Conservation (phyloP, 805 yeast species). For the Saccharomycopsis lassenensis region DNA sequence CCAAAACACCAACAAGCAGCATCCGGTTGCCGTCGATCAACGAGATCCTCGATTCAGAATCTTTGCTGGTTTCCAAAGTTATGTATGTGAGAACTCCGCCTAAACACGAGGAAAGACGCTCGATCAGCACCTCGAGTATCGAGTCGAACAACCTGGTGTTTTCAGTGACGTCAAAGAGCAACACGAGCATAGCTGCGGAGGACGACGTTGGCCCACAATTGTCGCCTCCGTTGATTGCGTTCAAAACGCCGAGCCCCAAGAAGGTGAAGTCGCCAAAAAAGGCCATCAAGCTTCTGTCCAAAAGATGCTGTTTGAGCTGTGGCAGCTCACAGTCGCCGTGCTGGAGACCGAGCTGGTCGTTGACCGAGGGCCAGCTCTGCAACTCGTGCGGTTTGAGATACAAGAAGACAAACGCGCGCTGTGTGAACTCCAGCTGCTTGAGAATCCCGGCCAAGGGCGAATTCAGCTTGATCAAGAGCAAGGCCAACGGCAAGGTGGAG, state of each 20-base stretch:
- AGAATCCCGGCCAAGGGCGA: slow-evolving; percentile 96
- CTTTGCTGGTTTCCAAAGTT: slow-evolving; percentile 4
- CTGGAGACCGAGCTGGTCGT: slow-evolving; percentile 97
- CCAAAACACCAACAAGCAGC: neutral
- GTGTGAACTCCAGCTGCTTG: slow-evolving; percentile 63
- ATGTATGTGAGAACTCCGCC: too few relatives aligned
- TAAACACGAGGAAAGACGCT: neutral
- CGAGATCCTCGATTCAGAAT: slow-evolving; percentile 10
- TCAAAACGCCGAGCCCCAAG: slow-evolving; percentile 13
- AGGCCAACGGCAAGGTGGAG: slow-evolving; percentile 36
- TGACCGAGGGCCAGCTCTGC: slow-evolving; percentile 86
- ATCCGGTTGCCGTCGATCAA: slow-evolving; percentile 16
- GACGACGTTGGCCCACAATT: too few relatives aligned
- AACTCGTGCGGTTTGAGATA: slow-evolving; percentile 93
- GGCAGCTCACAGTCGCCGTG: slow-evolving; percentile 89
- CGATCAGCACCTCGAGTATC: slow-evolving; percentile 13
- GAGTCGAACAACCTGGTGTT: slow-evolving; percentile 16
- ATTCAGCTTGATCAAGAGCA: slow-evolving; percentile 75
- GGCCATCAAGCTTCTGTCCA: too few relatives aligned
- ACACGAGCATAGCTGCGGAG: too few relatives aligned
- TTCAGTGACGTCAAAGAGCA: slow-evolving; percentile 6
- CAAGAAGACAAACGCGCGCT: slow-evolving; percentile 88
- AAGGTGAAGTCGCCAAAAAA: slow-evolving; percentile 17
- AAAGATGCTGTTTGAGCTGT: slow-evolving; percentile 77
- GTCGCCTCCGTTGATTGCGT: slow-evolving; percentile 11